Base-by-base conservation (phyloP, 352 stramenopile genomes). In the Peronosclerospora sorghi region DNA sequence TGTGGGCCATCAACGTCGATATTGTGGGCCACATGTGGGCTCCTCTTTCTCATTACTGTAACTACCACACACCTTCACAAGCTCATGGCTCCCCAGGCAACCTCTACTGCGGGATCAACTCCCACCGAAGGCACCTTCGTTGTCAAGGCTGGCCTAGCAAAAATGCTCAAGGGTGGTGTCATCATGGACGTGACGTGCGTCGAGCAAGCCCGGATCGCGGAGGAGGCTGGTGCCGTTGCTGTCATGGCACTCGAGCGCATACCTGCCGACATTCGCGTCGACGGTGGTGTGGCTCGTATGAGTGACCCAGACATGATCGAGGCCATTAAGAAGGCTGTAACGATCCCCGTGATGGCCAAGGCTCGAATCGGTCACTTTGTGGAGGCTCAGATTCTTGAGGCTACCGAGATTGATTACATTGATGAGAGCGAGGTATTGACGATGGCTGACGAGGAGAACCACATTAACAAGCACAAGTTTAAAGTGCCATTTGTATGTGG, bases 311-410 rank as follows among this genome's bases (percentile, higher is more conserved):
- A 92, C 48, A 96, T 99, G 81, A 98, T 99, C 54, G 74, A 93
- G 29, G 89, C 93, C 56, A 99, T 99, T 68, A 98, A 99, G 72
- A 96, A 96, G 51, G 94, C 93, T 8, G 95, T 99, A 26, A 97
- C 91, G 23, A 99, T 99, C 55, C 95, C 95, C 10, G 95, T 99
- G 27, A 99, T 99, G 95, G 95, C 95, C 35, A 99, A 99, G 77
- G 89, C 83, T 19, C 88, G 95, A 48, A 99, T 99, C 51, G 95
- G 95, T 48, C 95, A 99, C 72, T 98, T 98, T 58, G 95, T 99
- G 8, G 95, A 99, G 67, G 91, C 95, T 0, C 95, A 99, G 65
- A 98, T 99, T 55, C 73, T 99, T 8, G 89, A 99, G 62, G 87
- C 95, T 5, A 84, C 94, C 42, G 95, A 98, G 66, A 83, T 98